phyloP scores from a whole-genome alignment of 129 eudicot genomes.

The Gnaphalium uliginosum region DNA sequence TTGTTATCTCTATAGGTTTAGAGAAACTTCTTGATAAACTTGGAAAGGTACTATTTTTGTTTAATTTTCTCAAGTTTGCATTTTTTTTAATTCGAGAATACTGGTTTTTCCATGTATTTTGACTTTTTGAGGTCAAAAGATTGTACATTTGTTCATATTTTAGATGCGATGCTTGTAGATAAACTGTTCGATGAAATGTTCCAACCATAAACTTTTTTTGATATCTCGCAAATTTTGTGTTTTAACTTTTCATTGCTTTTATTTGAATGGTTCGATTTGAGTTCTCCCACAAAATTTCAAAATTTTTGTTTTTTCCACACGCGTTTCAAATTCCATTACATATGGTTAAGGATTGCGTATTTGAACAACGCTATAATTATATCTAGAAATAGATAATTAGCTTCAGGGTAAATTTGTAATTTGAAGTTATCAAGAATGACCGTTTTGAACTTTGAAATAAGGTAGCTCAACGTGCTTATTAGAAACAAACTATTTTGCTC shows the following conservation, averaged over 20 bases:
- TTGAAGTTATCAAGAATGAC: not conserved
- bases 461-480: not conserved
- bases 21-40: slow-evolving; percentile 69
- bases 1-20: slow-evolving; percentile 60
- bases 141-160: not conserved
- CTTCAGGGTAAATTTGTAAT: not conserved
- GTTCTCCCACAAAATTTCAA: not conserved
- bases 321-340: not conserved
- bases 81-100: not conserved
- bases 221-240: not conserved
- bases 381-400: not conserved
- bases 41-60: slow-evolving; percentile 55
- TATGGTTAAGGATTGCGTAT: not conserved
- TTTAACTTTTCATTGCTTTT: not conserved
- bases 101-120: not conserved
- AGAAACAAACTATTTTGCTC: not conserved
- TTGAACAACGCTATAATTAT: not conserved
- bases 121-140: slow-evolving; percentile 6
- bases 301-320: not conserved
- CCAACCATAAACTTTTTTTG: not conserved
- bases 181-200: slow-evolving; percentile 12
- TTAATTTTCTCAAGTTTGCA: not conserved
- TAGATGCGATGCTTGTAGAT: slow-evolving; percentile 4
- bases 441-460: not conserved
- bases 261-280: slow-evolving; percentile 10